Evolutionary conservation across 1,284 basidiomycete genomes (phyloP).

Genomic region (Ustilago cynodontis): DNA sequence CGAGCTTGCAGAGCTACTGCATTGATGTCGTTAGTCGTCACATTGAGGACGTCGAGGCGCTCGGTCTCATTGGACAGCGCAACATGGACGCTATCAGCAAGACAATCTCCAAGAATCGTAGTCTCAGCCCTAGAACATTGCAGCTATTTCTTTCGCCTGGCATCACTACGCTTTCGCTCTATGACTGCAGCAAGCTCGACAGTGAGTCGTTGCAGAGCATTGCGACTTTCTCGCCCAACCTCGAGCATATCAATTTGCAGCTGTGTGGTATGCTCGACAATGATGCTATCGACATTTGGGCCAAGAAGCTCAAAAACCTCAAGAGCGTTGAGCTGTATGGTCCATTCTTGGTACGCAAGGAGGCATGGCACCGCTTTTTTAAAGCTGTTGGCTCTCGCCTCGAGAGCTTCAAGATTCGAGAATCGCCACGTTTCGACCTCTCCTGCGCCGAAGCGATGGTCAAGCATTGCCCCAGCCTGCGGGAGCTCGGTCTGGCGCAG

Average conservation of each 20-base stretch:
- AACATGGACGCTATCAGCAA: conserved; percentile 66
- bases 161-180: conserved; percentile 80
- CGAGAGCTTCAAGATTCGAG: conserved; percentile 79
- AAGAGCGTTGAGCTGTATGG: conserved; percentile 84
- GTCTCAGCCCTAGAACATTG: conserved; percentile 80
- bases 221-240: conserved; percentile 58
- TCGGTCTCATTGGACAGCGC: conserved; percentile 82
- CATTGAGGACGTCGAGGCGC: conserved; percentile 89
- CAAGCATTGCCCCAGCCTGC: conserved; percentile 76
- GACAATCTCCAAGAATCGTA: conserved; percentile 85
- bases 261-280: conserved; percentile 88
- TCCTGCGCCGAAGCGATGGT: conserved; percentile 79
- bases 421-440: conserved; percentile 85
- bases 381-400: conserved; percentile 75
- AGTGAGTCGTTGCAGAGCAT: conserved; percentile 58
- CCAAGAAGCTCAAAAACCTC: conserved; percentile 77
- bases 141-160: conserved; percentile 84
- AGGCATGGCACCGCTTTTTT: conserved; percentile 84
- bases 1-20: conserved; percentile 80
- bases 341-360: conserved; percentile 84
- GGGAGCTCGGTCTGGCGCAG: conserved; percentile 82
- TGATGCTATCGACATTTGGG: conserved; percentile 78
- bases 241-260: conserved; percentile 76
- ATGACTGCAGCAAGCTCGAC: conserved; percentile 80
- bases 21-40: conserved; percentile 87